A percentile compares a stretch with the other conserved stretches of the same genome.
These are phyloP conservation scores for Nasturtium officinale DNA, from an alignment of 345 rosid species.

Conservation along the genomic window DNA sequence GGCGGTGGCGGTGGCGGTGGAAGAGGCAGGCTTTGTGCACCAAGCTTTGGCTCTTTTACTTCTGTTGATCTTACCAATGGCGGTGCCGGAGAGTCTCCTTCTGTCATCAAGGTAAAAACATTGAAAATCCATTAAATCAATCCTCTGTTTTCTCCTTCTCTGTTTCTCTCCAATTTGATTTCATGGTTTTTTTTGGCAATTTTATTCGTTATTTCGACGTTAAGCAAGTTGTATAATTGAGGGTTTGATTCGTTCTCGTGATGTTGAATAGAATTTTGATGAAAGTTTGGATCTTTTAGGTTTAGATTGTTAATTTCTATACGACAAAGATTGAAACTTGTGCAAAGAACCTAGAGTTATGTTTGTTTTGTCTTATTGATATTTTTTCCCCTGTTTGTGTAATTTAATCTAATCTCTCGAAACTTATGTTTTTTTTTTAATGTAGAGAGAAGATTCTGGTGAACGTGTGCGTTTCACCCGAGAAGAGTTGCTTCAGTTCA, in stretches of 20 bases:
- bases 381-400: background rate
- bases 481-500: slow-evolving; percentile 62
- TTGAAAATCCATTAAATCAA: slow-evolving; percentile 31
- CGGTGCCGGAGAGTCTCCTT: slow-evolving; percentile 17
- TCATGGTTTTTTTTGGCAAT: background rate
- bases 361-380: background rate
- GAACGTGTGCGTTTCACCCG: slow-evolving; percentile 55
- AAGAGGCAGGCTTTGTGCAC: slow-evolving; percentile 4
- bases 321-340: background rate
- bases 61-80: slow-evolving; percentile 57
- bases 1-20: slow-evolving; percentile 34
- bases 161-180: background rate
- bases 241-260: background rate
- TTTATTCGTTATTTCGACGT: background rate
- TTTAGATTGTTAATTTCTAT: slow-evolving; percentile 45
- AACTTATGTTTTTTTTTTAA: background rate
- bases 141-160: slow-evolving; percentile 8
- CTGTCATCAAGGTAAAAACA: slow-evolving; percentile 14
- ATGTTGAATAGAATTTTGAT: background rate
- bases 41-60: slow-evolving; percentile 15
- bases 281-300: slow-evolving; percentile 19
- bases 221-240: background rate
- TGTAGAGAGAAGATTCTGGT: slow-evolving; percentile 44
- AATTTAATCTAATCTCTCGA: background rate
- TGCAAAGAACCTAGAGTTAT: background rate